Base-by-base conservation (phyloP, 1,284 basidiomycete genomes). In the Irpex sp. region DNA sequence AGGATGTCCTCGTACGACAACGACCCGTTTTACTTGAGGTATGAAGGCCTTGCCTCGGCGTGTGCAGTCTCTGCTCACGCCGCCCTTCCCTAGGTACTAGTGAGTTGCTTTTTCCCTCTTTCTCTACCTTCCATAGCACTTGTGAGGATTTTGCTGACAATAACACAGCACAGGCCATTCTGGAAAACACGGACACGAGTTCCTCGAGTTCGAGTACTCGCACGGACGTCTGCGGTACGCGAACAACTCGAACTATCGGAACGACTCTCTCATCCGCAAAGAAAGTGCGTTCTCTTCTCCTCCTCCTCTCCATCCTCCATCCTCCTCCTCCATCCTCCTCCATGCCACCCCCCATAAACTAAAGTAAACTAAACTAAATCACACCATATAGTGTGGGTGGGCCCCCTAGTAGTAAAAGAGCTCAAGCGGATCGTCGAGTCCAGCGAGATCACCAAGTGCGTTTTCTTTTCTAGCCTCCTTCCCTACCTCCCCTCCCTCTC, bases 171-270 rank as follows among this genome's bases (percentile, higher is more conserved):
- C 94, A 53, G 95, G 95, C 26, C 95, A 97, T 77, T 94, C 93
- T 69, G 95, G 95, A 64, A 94, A 94, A 76, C 95, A 97, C 72
- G 95, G 95, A 17, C 95, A 97, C 79, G 95, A 97, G 76, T 99
- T 99, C 75, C 84, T 99, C 57, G 97, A 99, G 77, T 99, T 98
- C 72, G 97, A 99, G 78, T 98, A 98, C 80, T 92, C 93, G 9
- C 92, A 97, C 77, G 97, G 97, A 6, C 89, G 97, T 63, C 83
- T 99, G 67, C 87, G 97, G 69, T 99, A 99, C 75, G 97, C 97
- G 66, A 98, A 99, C 84, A 99, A 99, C 84, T 98, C 95, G 19
- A 99, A 99, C 78, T 99, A 99, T 79, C 83, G 97, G 56, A 98
- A 98, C 72, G 97, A 99, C 78, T 93, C 90, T 74, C 79, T 99